phyloP scores from a whole-genome alignment of 1,284 basidiomycete genomes.

The Tilletia caries region DNA sequence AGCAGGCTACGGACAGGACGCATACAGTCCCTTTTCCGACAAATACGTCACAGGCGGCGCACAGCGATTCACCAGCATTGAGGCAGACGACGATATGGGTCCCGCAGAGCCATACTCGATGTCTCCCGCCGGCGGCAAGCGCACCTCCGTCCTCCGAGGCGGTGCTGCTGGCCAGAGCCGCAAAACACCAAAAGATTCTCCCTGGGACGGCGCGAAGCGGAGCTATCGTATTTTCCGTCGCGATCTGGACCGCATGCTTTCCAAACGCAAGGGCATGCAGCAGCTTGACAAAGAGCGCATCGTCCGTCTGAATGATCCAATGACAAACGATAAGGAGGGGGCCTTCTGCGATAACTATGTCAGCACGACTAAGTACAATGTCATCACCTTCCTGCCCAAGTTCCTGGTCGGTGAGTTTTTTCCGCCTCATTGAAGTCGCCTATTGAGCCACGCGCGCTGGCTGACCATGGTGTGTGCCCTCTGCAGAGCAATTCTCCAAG shows the following conservation, averaged over 20 bases:
- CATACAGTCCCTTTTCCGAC: slow-evolving; percentile 38
- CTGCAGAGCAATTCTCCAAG: slow-evolving; percentile 90
- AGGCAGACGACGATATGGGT: slow-evolving; percentile 47
- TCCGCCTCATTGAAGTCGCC: too few species aligned
- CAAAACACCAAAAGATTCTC: slow-evolving; percentile 28
- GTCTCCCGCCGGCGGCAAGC: slow-evolving; percentile 9
- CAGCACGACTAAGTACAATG: slow-evolving; percentile 92
- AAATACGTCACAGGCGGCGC: slow-evolving; percentile 29
- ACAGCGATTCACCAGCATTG: slow-evolving; percentile 40
- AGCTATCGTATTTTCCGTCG: slow-evolving; percentile 30
- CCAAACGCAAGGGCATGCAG: slow-evolving; percentile 29
- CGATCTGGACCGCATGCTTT: slow-evolving; percentile 30
- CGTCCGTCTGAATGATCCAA: slow-evolving; percentile 45
- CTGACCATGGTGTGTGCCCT: slow-evolving; percentile 1
- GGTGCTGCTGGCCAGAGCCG: slow-evolving; percentile 20
- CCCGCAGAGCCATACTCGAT: slow-evolving; percentile 15
- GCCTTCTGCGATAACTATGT: slow-evolving; percentile 68
- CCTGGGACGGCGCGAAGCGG: slow-evolving; percentile 33
- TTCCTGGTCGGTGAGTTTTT: slow-evolving; percentile 74
- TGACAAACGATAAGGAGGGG: slow-evolving; percentile 39
- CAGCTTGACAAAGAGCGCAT: slow-evolving; percentile 38
- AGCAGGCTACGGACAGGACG: slow-evolving; percentile 28
- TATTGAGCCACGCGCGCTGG: too few species aligned
- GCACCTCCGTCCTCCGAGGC: slow-evolving; percentile 15
- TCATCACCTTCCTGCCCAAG: slow-evolving; percentile 83